phyloP scores from a whole-genome alignment of 1,139 yeast species.

The Hyphopichia buzzinii region DNA sequence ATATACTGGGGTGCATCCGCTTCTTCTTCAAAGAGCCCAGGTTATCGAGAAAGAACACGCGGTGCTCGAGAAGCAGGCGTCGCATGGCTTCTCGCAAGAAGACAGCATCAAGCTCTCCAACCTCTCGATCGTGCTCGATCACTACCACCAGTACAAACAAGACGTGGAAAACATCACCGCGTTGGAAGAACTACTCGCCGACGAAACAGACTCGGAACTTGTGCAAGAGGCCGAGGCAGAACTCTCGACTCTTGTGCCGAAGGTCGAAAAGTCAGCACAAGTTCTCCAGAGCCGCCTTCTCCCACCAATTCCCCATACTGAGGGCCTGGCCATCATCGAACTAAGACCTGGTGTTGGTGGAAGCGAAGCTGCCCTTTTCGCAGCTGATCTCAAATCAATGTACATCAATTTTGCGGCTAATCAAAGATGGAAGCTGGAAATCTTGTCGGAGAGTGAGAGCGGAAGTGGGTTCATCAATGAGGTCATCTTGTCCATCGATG shows the following conservation, averaged over 20 bases:
- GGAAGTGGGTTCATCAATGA: slow-evolving; percentile 65
- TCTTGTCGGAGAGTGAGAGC: slow-evolving; percentile 63
- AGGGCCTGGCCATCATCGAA: slow-evolving; percentile 77
- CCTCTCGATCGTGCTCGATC: slow-evolving; percentile 52
- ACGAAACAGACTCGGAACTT: slow-evolving; percentile 25
- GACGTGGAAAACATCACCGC: slow-evolving; percentile 36
- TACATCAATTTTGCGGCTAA: slow-evolving; percentile 67
- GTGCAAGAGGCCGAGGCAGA: slow-evolving; percentile 27
- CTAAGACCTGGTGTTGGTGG: slow-evolving; percentile 97
- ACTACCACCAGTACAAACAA: slow-evolving; percentile 46
- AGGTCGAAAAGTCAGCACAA: slow-evolving; percentile 32
- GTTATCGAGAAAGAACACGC: slow-evolving; percentile 49
- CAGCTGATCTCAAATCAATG: slow-evolving; percentile 79
- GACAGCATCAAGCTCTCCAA: slow-evolving; percentile 57
- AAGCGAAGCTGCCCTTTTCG: slow-evolving; percentile 83
- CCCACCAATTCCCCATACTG: slow-evolving; percentile 77
- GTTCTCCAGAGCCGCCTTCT: slow-evolving; percentile 57
- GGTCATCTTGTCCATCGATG: slow-evolving; percentile 71
- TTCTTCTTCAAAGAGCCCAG: slow-evolving; percentile 62
- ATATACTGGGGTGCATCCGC: slow-evolving; percentile 46
- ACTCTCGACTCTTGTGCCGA: slow-evolving; percentile 29
- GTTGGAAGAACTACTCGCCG: slow-evolving; percentile 32
- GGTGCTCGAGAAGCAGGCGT: slow-evolving; percentile 38
- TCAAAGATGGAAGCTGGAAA: slow-evolving; percentile 63
- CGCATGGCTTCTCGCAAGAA: slow-evolving; percentile 46